These are phyloP conservation scores for Syncephalastrum racemosum DNA, from an alignment of 371 early-diverging fungal species.

Conservation along the genomic window DNA sequence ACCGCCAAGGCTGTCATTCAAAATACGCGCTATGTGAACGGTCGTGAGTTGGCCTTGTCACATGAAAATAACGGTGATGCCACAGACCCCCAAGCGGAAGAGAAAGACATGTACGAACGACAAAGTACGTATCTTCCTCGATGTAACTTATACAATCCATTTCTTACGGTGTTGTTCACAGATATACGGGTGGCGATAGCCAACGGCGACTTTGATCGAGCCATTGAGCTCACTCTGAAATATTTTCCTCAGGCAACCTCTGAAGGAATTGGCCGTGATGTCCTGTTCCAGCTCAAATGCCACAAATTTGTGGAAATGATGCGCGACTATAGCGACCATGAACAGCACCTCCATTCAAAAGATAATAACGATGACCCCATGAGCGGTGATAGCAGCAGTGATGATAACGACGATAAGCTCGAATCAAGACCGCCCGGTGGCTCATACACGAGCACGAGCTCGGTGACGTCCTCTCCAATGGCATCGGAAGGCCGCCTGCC, in stretches of 20 bases:
- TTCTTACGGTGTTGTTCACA: constrained; percentile 20
- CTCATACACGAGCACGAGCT: no score
- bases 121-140: constrained; percentile 20
- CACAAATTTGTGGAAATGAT: constrained; percentile 88
- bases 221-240: constrained; percentile 59
- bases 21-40: constrained; percentile 13
- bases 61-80: constrained; percentile 9
- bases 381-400: constrained; percentile 1
- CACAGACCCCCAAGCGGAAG: constrained; percentile 13
- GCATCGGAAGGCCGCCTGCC: no score
- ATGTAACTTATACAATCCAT: neutral
- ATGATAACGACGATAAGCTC: constrained; percentile 1
- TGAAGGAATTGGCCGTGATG: constrained; percentile 40
- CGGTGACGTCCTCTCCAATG: no score
- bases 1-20: constrained; percentile 67
- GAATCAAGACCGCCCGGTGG: neutral
- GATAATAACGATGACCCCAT: neutral
- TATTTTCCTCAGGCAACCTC: constrained; percentile 67
- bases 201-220: constrained; percentile 71
- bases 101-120: constrained; percentile 32
- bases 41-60: constrained; percentile 4
- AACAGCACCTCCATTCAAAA: constrained; percentile 25
- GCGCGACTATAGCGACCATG: constrained; percentile 47
- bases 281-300: constrained; percentile 78
- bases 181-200: constrained; percentile 68